phyloP scores from a whole-genome alignment of 495 filamentous ascomycete species.

The Sphaerosporella brunnea region DNA sequence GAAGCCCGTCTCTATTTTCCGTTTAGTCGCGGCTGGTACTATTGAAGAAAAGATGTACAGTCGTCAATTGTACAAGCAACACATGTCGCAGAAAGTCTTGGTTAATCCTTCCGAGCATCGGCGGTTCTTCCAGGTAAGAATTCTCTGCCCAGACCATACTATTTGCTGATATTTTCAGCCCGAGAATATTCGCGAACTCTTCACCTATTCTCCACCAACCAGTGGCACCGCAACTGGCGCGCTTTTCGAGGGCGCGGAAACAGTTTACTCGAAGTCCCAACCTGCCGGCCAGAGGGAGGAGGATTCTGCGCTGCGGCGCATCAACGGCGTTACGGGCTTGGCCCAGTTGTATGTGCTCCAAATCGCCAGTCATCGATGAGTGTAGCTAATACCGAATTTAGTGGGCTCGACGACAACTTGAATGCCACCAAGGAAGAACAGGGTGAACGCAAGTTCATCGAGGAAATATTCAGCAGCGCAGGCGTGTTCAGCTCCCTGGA shows the following conservation, averaged over 20 bases:
- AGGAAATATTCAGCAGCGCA: constrained; percentile 67
- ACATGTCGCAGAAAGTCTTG: constrained; percentile 83
- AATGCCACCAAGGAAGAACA: constrained; percentile 5
- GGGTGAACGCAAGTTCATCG: constrained; percentile 54
- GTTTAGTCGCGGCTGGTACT: constrained; percentile 88
- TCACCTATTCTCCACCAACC: constrained; percentile 53
- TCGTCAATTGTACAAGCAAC: constrained; percentile 93
- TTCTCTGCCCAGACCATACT: background rate
- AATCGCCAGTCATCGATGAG: background rate
- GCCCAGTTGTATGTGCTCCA: constrained; percentile 31
- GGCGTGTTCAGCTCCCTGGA: constrained; percentile 72
- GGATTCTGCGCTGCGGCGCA: constrained; percentile 32
- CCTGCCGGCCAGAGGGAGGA: constrained; percentile 17
- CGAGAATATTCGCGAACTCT: constrained; percentile 76
- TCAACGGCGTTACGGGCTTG: constrained; percentile 42
- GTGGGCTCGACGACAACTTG: background rate
- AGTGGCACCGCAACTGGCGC: constrained; percentile 66
- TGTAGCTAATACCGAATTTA: background rate
- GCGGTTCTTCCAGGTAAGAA: constrained; percentile 48
- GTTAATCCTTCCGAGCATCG: constrained; percentile 82
- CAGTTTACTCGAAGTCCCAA: constrained; percentile 33
- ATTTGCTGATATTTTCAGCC: constrained; percentile 26
- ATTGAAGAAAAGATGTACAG: constrained; percentile 99
- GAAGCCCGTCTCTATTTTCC: constrained; percentile 80
- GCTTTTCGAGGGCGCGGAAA: constrained; percentile 68